These are phyloP conservation scores for Irpex sp. DNA, from an alignment of 1,284 basidiomycete genomes.

Conservation along the genomic window DNA sequence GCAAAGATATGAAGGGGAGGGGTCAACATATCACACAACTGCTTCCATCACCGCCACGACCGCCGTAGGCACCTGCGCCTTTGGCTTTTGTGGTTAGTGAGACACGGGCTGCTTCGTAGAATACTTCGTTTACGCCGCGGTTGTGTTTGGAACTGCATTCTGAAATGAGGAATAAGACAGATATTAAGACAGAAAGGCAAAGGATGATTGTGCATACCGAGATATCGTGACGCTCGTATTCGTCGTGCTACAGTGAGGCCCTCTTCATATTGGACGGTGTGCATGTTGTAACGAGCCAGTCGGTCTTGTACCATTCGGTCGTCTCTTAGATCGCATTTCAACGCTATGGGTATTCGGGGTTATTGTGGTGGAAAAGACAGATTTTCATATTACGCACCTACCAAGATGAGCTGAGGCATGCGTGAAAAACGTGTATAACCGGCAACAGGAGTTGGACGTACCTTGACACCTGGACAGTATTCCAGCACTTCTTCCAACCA, in stretches of 20 bases:
- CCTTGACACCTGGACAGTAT: conserved; percentile 92
- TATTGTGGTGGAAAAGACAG: conserved; percentile 7
- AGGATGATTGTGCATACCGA: conserved; percentile 53
- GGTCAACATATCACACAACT: conserved; percentile 24
- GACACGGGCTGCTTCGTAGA: conserved; percentile 85
- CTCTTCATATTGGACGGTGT: conserved; percentile 85
- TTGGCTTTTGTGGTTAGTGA: conserved; percentile 73
- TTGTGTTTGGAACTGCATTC: conserved; percentile 98
- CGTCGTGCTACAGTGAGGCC: conserved; percentile 84
- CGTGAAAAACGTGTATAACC: conserved; percentile 6
- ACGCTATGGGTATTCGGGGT: conserved; percentile 45
- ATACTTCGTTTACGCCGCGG: conserved; percentile 89
- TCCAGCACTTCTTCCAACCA: conserved; percentile 89
- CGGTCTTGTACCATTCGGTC: conserved; percentile 67
- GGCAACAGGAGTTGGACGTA: conserved; percentile 29
- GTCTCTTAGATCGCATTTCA: conserved; percentile 93
- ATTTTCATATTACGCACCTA: conserved; percentile 57
- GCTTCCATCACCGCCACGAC: conserved; percentile 20
- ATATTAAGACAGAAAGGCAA: background rate
- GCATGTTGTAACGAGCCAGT: conserved; percentile 62
- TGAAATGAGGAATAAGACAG: conserved; percentile 27
- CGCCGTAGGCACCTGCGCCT: conserved; percentile 47
- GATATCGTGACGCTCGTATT: conserved; percentile 89
- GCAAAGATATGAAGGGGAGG: background rate
- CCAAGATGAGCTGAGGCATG: conserved; percentile 68